A percentile compares a stretch with the other conserved stretches of the same genome.
These are phyloP conservation scores for Acidiella bohemica DNA, from an alignment of 495 filamentous ascomycete genomes.

Conservation along the genomic window DNA sequence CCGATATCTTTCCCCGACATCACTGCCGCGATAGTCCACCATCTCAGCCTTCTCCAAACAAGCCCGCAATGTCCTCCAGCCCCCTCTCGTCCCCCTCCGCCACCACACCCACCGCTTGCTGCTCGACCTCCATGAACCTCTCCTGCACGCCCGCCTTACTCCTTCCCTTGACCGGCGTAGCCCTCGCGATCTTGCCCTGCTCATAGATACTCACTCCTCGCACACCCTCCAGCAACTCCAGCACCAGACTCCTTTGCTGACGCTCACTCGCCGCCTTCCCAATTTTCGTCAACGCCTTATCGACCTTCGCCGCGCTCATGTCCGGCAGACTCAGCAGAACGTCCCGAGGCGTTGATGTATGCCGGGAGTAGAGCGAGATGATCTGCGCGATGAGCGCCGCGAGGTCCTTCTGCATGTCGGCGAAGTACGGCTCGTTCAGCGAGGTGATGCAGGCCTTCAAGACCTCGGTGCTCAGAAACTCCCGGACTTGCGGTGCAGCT, in stretches of 20 bases:
- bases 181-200: conserved; percentile 57
- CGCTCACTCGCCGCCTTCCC: conserved; percentile 39
- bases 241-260: conserved; percentile 65
- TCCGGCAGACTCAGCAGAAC: conserved; percentile 47
- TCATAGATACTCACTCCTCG: conserved; percentile 85
- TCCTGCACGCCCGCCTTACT: conserved; percentile 43
- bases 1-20: no score
- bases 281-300: conserved; percentile 46
- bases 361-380: conserved; percentile 53
- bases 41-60: conserved; percentile 39
- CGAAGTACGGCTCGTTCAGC: conserved; percentile 88
- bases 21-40: no score
- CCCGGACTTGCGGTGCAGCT: conserved; percentile 59
- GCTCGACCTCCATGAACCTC: conserved; percentile 38
- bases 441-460: conserved; percentile 72
- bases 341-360: conserved; percentile 44
- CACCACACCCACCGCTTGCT: conserved; percentile 36
- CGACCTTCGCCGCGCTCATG: conserved; percentile 45
- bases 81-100: conserved; percentile 19
- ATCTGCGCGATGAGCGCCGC: conserved; percentile 79
- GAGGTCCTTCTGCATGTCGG: conserved; percentile 88
- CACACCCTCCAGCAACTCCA: conserved; percentile 76
- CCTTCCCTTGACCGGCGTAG: conserved; percentile 32
- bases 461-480: conserved; percentile 79
- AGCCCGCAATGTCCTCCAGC: conserved; percentile 50